Evolutionary conservation across 2,329 filamentous ascomycete genomes (phyloP).

Genomic region (Cytospora paraplurivora): DNA sequence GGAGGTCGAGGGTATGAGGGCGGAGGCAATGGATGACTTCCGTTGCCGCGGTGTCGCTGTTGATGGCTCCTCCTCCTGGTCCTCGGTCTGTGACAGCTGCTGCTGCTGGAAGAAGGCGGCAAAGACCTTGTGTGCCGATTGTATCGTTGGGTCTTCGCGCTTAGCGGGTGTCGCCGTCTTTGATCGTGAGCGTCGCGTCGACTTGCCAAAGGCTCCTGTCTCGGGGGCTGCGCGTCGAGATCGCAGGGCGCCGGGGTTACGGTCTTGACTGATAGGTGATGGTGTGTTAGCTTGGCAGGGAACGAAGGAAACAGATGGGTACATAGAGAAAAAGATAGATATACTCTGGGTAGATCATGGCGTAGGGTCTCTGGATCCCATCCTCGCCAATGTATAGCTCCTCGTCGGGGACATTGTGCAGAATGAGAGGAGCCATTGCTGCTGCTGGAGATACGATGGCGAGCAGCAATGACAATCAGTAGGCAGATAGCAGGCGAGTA

Average conservation of each 20-base stretch:
- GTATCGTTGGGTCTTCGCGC: constrained; percentile 63
- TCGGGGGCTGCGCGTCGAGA: constrained; percentile 58
- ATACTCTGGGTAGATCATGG: constrained; percentile 67
- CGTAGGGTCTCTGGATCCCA: constrained; percentile 65
- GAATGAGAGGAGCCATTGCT: constrained; percentile 64
- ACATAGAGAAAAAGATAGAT: constrained; percentile 1
- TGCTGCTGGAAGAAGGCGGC: constrained; percentile 56
- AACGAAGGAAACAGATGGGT: constrained; percentile 2
- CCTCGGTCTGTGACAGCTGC: constrained; percentile 44
- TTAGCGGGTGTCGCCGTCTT: constrained; percentile 61
- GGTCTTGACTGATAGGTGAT: constrained; percentile 55
- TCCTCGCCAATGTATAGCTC: constrained; percentile 68
- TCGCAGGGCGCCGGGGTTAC: constrained; percentile 50
- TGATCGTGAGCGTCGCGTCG: constrained; percentile 64
- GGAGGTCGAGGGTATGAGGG: constrained; percentile 12
- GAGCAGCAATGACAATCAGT: neutral
- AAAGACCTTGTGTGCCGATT: constrained; percentile 64
- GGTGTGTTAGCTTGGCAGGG: constrained; percentile 21
- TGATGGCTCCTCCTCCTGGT: constrained; percentile 33
- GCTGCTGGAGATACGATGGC: neutral
- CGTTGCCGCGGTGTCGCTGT: constrained; percentile 21
- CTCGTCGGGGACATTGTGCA: constrained; percentile 70
- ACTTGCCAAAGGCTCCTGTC: constrained; percentile 67
- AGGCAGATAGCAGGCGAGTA: neutral
- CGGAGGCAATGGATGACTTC: constrained; percentile 28